phyloP scores from a whole-genome alignment of 441 rosid species.

The Omphalea diandra region DNA sequence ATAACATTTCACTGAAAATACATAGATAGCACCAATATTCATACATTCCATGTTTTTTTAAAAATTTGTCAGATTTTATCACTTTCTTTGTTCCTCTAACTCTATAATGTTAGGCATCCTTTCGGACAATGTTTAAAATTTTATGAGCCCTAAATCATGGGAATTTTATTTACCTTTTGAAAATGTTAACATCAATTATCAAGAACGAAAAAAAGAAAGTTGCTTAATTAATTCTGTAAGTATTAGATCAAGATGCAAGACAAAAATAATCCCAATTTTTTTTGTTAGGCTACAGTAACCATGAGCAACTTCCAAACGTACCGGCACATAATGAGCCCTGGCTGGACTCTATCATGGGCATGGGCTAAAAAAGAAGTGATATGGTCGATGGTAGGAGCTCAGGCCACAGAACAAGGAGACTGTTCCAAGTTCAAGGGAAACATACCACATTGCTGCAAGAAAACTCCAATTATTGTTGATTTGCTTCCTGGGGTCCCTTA shows the following conservation, averaged over 20 bases:
- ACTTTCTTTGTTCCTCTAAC: too few relatives aligned
- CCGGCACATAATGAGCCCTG: constrained; percentile 80
- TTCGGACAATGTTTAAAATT: too few relatives aligned
- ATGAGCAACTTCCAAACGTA: constrained; percentile 83
- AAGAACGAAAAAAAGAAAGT: too few relatives aligned
- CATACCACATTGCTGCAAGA: constrained; percentile 83
- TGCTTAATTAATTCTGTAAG: too few relatives aligned
- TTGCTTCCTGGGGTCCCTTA: constrained; percentile 84
- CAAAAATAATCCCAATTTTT: not conserved
- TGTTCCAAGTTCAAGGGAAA: constrained; percentile 90
- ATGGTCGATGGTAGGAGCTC: constrained; percentile 87
- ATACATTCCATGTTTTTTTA: too few relatives aligned
- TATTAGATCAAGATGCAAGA: not conserved
- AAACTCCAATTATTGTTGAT: constrained; percentile 77
- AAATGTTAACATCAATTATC: too few relatives aligned
- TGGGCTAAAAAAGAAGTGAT: constrained; percentile 95
- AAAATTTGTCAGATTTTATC: too few relatives aligned
- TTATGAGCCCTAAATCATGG: too few relatives aligned
- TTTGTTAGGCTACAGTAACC: constrained; percentile 63
- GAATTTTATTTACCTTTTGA: too few relatives aligned
- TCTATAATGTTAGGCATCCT: too few relatives aligned
- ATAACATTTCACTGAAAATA: too few relatives aligned
- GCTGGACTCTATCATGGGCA: constrained; percentile 88
- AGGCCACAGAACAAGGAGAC: constrained; percentile 93
- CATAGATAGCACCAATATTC: too few relatives aligned